These are phyloP conservation scores for Botrytis deweyae DNA, from an alignment of 2,329 filamentous ascomycete species.

Conservation along the genomic window DNA sequence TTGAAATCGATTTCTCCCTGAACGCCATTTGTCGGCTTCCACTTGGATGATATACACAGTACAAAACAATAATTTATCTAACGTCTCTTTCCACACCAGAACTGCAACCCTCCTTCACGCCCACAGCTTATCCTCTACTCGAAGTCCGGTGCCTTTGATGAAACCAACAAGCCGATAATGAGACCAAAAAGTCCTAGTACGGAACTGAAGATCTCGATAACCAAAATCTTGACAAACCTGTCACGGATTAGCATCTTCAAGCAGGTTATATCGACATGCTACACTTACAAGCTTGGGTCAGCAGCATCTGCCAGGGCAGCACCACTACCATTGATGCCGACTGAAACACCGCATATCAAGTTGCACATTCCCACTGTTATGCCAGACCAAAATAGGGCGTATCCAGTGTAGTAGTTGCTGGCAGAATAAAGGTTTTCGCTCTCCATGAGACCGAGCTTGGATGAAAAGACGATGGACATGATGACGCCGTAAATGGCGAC, in stretches of 20 bases:
- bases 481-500: constrained; percentile 99
- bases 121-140: constrained; percentile 17
- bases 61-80: constrained; percentile 22
- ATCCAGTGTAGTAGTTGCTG: constrained; percentile 90
- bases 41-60: constrained; percentile 31
- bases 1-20: constrained; percentile 29
- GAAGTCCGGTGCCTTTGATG: constrained; percentile 79
- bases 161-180: constrained; percentile 88
- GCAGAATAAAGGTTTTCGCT: constrained; percentile 67
- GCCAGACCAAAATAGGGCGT: constrained; percentile 92
- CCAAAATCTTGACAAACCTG: constrained; percentile 97
- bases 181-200: constrained; percentile 94
- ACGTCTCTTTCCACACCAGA: constrained; percentile 10
- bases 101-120: background rate
- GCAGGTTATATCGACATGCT: background rate
- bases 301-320: constrained; percentile 95
- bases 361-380: constrained; percentile 95
- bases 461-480: constrained; percentile 97
- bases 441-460: constrained; percentile 71
- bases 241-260: constrained; percentile 25
- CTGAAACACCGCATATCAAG: constrained; percentile 89
- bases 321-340: constrained; percentile 97
- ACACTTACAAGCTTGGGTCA: constrained; percentile 77
- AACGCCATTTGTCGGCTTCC: constrained; percentile 28
- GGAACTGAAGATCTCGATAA: constrained; percentile 99